Percentiles rank a stretch among this genome's conserved stretches.
Conservation (phyloP, 2,329 filamentous ascomycete species). For the Alternaria sp. region DNA sequence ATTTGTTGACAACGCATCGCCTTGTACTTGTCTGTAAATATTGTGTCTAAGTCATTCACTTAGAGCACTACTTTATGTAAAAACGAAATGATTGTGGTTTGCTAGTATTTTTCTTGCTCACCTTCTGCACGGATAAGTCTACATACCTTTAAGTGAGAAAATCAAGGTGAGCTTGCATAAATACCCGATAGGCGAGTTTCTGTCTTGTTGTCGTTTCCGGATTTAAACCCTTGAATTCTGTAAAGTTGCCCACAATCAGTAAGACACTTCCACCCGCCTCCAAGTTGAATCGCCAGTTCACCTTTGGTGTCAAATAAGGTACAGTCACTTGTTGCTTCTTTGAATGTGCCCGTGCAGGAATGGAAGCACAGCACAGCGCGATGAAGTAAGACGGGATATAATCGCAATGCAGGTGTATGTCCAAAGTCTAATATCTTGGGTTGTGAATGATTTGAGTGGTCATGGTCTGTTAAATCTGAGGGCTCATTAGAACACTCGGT, state of each 20-base stretch:
- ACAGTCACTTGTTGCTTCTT: not conserved
- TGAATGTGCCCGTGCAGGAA: not conserved
- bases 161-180: accelerated
- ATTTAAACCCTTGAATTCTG: not conserved
- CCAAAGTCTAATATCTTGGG: not conserved
- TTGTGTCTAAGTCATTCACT: accelerated
- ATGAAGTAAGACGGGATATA: not conserved
- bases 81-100: not conserved
- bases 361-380: not conserved
- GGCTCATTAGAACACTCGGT: too few relatives aligned
- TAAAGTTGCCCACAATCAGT: not conserved
- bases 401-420: not conserved
- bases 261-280: not conserved
- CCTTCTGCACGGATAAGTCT: accelerated
- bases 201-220: not conserved
- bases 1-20: not conserved
- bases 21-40: not conserved
- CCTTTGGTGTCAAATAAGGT: not conserved
- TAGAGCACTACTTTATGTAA: not conserved
- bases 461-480: not conserved
- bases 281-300: not conserved
- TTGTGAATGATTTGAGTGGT: not conserved
- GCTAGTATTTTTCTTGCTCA: not conserved
- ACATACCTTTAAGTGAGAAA: accelerated
- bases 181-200: not conserved